Percentiles rank a stretch among this genome's conserved stretches.
These are phyloP conservation scores for Cardiospermum halicacabum DNA, from an alignment of 345 rosid genomes.

Conservation along the genomic window DNA sequence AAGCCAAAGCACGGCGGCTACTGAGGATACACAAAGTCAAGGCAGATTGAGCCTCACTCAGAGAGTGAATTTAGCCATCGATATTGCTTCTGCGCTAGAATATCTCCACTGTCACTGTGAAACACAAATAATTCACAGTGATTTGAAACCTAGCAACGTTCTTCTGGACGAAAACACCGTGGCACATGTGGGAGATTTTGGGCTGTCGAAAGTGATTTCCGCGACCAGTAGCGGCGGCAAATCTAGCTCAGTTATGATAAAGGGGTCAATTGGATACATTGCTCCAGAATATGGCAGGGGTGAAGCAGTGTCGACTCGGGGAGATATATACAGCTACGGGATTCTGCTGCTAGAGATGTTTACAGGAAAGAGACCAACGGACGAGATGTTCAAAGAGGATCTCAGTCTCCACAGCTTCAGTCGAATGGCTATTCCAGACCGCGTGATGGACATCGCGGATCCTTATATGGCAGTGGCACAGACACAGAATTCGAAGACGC, in stretches of 20 bases:
- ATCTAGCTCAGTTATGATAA: background rate
- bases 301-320: too few relatives aligned
- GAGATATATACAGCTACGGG: too few relatives aligned
- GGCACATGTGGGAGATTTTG: constrained; percentile 12
- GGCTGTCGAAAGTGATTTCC: constrained; percentile 3
- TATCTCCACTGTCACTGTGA: constrained; percentile 13
- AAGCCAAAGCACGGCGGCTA: too few relatives aligned
- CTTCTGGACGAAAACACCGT: background rate
- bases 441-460: too few relatives aligned
- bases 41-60: background rate
- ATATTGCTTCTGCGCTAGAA: constrained; percentile 2
- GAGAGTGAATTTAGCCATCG: constrained; percentile 3
- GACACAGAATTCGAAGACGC: background rate
- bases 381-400: too few relatives aligned
- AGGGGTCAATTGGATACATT: constrained; percentile 1
- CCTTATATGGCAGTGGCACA: too few relatives aligned
- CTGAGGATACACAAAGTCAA: background rate
- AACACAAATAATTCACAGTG: constrained; percentile 2
- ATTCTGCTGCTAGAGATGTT: too few relatives aligned
- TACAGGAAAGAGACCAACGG: too few relatives aligned
- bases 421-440: too few relatives aligned
- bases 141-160: constrained; percentile 10
- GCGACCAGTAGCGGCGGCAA: background rate
- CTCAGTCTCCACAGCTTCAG: too few relatives aligned
- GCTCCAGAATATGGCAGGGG: background rate